Percentiles rank a stretch among this genome's conserved stretches.
Conservation (phyloP, 2,329 filamentous ascomycete species). For the Dendrostoma leiphaemia region DNA sequence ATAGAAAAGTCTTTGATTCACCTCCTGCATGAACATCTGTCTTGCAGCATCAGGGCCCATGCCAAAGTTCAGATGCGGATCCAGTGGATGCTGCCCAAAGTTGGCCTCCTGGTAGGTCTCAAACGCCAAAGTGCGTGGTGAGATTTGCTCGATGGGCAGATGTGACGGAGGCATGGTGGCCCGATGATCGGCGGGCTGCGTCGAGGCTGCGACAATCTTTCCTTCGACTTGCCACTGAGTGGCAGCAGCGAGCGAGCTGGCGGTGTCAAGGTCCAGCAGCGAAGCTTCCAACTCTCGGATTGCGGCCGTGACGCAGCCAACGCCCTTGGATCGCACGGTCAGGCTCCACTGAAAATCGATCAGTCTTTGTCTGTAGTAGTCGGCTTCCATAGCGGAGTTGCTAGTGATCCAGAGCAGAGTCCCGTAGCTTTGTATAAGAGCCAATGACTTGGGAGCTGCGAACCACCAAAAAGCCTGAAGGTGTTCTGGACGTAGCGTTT, state of each 20-base stretch:
- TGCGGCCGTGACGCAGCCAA: conserved; percentile 37
- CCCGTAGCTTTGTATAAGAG: conserved; percentile 91
- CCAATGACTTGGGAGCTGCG: conserved; percentile 81
- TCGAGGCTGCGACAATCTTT: neutral
- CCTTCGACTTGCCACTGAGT: neutral
- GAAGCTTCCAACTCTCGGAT: conserved; percentile 35
- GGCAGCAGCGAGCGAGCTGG: conserved; percentile 14
- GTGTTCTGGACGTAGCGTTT: conserved; percentile 82
- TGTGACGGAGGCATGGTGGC: too few species aligned
- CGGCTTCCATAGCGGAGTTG: conserved; percentile 81
- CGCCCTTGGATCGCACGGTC: conserved; percentile 71
- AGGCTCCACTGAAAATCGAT: conserved; percentile 94
- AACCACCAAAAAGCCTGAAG: conserved; percentile 93
- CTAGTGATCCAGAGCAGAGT: conserved; percentile 87
- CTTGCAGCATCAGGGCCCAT: conserved; percentile 8
- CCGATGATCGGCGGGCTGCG: neutral
- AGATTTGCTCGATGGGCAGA: neutral
- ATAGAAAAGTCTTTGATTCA: conserved; percentile 7
- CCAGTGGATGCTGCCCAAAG: neutral
- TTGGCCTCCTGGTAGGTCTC: conserved; percentile 5
- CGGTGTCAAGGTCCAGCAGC: conserved; percentile 20
- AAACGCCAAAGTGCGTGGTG: neutral
- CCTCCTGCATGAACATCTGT: conserved; percentile 6
- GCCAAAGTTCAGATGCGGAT: conserved; percentile 5
- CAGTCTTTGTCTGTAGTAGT: conserved; percentile 84